Evolutionary conservation across 805 yeast genomes (phyloP).

Genomic region (Kluyveromyces lactis): DNA sequence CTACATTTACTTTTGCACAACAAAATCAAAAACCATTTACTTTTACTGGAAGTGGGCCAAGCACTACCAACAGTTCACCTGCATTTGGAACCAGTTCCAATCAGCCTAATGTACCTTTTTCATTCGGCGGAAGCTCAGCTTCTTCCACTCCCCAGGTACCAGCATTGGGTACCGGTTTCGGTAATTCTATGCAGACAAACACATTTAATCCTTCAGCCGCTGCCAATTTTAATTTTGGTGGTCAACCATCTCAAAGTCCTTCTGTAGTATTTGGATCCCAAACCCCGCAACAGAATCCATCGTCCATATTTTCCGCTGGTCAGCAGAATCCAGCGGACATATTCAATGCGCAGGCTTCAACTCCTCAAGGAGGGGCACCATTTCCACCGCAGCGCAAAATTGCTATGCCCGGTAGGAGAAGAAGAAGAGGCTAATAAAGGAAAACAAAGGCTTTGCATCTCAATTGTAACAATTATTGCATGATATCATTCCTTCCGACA

Average conservation of each 20-base stretch:
- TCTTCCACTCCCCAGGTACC: conserved; percentile 8
- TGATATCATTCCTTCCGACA: no score
- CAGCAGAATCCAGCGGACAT: conserved; percentile 5
- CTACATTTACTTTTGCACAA: conserved; percentile 7
- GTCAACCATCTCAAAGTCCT: conserved; percentile 7
- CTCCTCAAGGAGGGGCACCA: neutral
- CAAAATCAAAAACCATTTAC: conserved; percentile 11
- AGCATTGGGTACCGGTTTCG: conserved; percentile 7
- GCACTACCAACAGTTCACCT: conserved; percentile 12
- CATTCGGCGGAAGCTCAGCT: conserved; percentile 6
- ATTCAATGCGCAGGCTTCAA: conserved; percentile 2
- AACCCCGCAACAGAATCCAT: conserved; percentile 12
- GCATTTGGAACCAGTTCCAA: conserved; percentile 15
- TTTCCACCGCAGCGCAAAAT: conserved; percentile 4
- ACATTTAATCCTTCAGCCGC: conserved; percentile 20
- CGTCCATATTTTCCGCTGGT: conserved; percentile 15
- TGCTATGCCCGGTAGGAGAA: conserved; percentile 7
- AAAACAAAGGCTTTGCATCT: no score
- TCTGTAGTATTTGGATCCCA: conserved; percentile 6
- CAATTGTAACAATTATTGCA: no score
- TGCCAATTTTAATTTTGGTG: conserved; percentile 22
- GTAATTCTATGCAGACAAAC: conserved; percentile 8
- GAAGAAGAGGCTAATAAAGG: conserved; percentile 1
- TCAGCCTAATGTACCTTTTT: conserved; percentile 8
- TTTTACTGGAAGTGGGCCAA: conserved; percentile 4